phyloP scores from a whole-genome alignment of 208 protist species.

The Wallacemonas collosoma region DNA sequence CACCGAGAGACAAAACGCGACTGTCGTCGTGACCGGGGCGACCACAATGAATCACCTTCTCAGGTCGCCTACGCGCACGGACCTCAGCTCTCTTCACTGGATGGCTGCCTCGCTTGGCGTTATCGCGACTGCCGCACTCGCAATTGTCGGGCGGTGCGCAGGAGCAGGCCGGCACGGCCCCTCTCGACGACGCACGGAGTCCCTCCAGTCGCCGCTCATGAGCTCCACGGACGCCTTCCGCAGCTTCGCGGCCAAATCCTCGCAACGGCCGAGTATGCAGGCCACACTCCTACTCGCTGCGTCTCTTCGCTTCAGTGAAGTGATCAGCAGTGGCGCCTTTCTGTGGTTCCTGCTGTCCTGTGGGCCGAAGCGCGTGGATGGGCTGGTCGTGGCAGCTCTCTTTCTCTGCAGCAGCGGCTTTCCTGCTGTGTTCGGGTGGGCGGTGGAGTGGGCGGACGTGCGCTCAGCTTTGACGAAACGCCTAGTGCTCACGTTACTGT shows the following conservation, averaged over 20 bases:
- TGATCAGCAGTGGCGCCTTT: conserved; percentile 23
- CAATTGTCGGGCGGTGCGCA: neutral
- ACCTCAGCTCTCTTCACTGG: conserved; percentile 20
- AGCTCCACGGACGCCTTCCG: conserved; percentile 17
- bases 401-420: conserved; percentile 2
- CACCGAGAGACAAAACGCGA: no score
- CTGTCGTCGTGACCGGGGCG: no score
- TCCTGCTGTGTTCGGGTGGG: neutral
- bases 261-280: conserved; percentile 54
- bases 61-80: neutral
- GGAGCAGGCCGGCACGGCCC: neutral
- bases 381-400: neutral
- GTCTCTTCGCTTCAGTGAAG: conserved; percentile 32
- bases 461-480: conserved; percentile 3
- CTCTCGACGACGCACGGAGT: neutral
- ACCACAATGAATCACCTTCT: no score
- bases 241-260: conserved; percentile 51
- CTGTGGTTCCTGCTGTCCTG: conserved; percentile 24
- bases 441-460: neutral
- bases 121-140: conserved; percentile 13
- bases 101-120: conserved; percentile 12
- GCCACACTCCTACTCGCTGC: conserved; percentile 35
- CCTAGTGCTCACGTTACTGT: conserved; percentile 1
- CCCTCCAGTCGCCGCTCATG: neutral
- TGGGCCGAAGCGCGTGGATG: conserved; percentile 9